Evolutionary conservation across 75 land plant species (phyloP), one percentile per base, ranked within the genome.

Genomic region (Adiantum capillusveneris): DNA sequence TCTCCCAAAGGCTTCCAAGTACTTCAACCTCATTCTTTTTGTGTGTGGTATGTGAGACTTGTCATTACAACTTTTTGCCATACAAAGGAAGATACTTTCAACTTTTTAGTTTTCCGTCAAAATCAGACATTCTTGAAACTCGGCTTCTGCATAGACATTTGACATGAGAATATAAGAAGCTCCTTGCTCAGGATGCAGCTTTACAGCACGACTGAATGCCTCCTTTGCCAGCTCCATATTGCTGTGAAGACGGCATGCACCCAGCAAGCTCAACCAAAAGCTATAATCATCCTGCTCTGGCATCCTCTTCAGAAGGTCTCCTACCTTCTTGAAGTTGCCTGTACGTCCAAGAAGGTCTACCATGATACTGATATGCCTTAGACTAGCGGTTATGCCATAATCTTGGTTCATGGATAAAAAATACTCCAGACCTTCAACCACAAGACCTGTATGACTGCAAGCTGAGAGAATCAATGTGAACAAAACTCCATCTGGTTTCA

Each of bases 361-460:
- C 50, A 21, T 46, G 18, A 14, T 21, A 46, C 13, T 46, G 13
- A 18, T 18, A 46, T 46, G 50, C 50, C 18, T 46, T 2, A 14
- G 6, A 2, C 6, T 6, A 21, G 50, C 12, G 5, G 17, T 46
- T 46, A 46, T 46, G 22, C 50, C 6, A 21, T 18, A 46, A 46
- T 46, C 50, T 21, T 21, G 5, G 13, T 46, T 53, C 55, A 53
- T 24, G 24, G 55, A 53, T 26, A 1, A 5, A 25, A 53, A 53
- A 26, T 12, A 53, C 29, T 53, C 55, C 13, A 53, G 28, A 25
- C 55, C 55, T 25, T 53, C 28, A 26, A 12, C 55, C 13, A 53
- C 28, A 53, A 53, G 55, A 1, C 55, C 55, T 1, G 28, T 12
- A 53, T 53, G 55, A 24, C 55, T 53, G 14, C 55, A 53, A 6